Evolutionary conservation across 2,329 filamentous ascomycete genomes (phyloP).

Genomic region (Cercospora sp.): DNA sequence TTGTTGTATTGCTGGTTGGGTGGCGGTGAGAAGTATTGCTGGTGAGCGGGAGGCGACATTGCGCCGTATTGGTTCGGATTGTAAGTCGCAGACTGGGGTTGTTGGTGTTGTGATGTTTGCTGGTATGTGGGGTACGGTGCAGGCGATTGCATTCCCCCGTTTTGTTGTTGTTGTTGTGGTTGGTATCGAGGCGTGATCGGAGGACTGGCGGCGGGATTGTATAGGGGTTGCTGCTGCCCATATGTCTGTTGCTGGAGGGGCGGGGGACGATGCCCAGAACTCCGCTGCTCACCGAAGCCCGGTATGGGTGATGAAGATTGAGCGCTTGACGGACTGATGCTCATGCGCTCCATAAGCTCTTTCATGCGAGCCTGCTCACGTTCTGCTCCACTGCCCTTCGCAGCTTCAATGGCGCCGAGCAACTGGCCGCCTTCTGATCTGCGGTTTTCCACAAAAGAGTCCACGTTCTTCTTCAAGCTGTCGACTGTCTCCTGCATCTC

Average conservation of each 20-base stretch:
- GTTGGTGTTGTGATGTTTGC: constrained; percentile 24
- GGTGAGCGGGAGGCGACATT: constrained; percentile 57
- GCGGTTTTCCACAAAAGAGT: constrained; percentile 93
- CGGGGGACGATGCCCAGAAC: constrained; percentile 40
- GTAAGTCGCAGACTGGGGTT: constrained; percentile 36
- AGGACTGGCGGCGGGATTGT: constrained; percentile 53
- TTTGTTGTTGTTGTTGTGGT: constrained; percentile 24
- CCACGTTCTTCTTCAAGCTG: constrained; percentile 55
- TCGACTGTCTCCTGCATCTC: constrained; percentile 62
- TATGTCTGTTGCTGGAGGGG: constrained; percentile 47
- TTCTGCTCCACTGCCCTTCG: constrained; percentile 69
- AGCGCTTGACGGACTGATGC: constrained; percentile 62
- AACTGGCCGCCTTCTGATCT: constrained; percentile 87
- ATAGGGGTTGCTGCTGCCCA: constrained; percentile 44
- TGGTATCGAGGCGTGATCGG: constrained; percentile 50
- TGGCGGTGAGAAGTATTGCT: constrained; percentile 55
- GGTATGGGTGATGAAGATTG: constrained; percentile 45
- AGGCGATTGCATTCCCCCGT: constrained; percentile 34
- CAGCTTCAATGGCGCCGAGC: constrained; percentile 81
- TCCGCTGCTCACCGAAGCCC: constrained; percentile 29
- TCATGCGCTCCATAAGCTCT: constrained; percentile 93
- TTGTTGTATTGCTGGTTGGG: constrained; percentile 44
- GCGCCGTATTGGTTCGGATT: constrained; percentile 51
- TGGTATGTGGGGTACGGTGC: constrained; percentile 30
- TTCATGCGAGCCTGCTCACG: constrained; percentile 82